Evolutionary conservation across 2,329 filamentous ascomycete species (phyloP).

Genomic region (Leptographium radiaticola): DNA sequence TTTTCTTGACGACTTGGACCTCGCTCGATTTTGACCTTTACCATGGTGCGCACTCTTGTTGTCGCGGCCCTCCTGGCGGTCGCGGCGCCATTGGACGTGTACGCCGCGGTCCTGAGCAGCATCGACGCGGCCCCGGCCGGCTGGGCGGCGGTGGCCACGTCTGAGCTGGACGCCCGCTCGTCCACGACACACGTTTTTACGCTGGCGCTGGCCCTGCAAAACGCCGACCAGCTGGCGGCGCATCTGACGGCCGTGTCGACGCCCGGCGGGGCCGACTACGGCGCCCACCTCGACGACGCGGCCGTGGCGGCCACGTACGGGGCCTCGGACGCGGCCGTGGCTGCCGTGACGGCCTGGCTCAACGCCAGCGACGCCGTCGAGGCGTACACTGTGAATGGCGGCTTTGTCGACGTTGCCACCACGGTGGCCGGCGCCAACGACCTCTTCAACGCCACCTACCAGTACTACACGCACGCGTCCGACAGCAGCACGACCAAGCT

Average conservation of each 20-base stretch:
- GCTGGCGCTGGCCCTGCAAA: conserved; percentile 15
- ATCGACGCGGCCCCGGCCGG: conserved; percentile 7
- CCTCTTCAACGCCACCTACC: conserved; percentile 17
- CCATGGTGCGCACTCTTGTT: background rate
- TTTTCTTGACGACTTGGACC: too few species aligned
- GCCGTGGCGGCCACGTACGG: conserved; percentile 40
- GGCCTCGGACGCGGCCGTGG: conserved; percentile 32
- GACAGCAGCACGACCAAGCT: conserved; percentile 23
- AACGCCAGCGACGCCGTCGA: conserved; percentile 29
- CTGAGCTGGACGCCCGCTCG: background rate
- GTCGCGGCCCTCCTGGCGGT: conserved; percentile 3
- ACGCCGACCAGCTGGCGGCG: conserved; percentile 34
- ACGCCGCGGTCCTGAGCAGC: conserved; percentile 8
- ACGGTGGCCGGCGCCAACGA: conserved; percentile 15
- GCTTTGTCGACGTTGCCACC: conserved; percentile 16
- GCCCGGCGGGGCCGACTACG: conserved; percentile 44
- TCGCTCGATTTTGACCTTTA: background rate
- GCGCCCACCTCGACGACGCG: conserved; percentile 44
- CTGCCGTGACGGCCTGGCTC: conserved; percentile 43
- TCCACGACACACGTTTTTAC: conserved; percentile 11
- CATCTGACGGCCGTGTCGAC: conserved; percentile 47
- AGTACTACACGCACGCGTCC: conserved; percentile 12
- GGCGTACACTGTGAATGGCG: conserved; percentile 27
- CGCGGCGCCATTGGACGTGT: background rate
- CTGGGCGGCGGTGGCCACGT: conserved; percentile 6